These are phyloP conservation scores for Cardamine chenopodiifolia DNA, from an alignment of 345 rosid genomes.

Conservation along the genomic window DNA sequence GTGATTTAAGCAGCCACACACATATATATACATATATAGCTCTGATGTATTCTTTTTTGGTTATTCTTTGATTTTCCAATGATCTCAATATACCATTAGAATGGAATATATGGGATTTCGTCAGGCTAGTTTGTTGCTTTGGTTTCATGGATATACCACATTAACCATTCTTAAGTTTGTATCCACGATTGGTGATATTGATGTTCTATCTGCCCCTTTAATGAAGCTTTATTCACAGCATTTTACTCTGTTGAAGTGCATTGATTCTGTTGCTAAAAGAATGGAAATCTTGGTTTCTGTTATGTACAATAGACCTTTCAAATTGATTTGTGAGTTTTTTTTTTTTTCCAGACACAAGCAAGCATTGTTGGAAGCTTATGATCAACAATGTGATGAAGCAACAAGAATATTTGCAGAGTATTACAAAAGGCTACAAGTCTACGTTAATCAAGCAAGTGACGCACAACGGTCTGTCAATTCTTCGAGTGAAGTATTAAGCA, in stretches of 20 bases:
- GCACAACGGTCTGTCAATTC: constrained; percentile 64
- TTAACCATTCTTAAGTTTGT: not conserved
- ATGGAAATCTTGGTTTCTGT: not conserved
- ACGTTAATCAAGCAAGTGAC: constrained; percentile 87
- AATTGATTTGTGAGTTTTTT: not conserved
- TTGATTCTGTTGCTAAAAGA: not conserved
- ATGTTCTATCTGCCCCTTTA: not conserved
- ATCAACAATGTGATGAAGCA: constrained; percentile 93
- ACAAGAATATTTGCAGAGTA: constrained; percentile 88
- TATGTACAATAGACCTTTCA: not conserved
- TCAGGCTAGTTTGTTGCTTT: constrained; percentile 7
- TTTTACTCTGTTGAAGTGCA: not conserved
- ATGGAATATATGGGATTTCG: not conserved
- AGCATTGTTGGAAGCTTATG: constrained; percentile 82
- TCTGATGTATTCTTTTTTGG: not conserved
- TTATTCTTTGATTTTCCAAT: not conserved
- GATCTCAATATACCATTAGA: not conserved
- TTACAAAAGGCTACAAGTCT: constrained; percentile 71
- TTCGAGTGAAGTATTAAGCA: constrained; percentile 58
- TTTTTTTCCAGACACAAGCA: constrained; percentile 72
- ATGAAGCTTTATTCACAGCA: not conserved
- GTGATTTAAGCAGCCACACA: not conserved
- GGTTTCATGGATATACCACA: constrained; percentile 11
- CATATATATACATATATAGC: not conserved
- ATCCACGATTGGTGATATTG: not conserved